Base-by-base conservation (phyloP, 352 stramenopile genomes). In the Plasmopara viticola region DNA sequence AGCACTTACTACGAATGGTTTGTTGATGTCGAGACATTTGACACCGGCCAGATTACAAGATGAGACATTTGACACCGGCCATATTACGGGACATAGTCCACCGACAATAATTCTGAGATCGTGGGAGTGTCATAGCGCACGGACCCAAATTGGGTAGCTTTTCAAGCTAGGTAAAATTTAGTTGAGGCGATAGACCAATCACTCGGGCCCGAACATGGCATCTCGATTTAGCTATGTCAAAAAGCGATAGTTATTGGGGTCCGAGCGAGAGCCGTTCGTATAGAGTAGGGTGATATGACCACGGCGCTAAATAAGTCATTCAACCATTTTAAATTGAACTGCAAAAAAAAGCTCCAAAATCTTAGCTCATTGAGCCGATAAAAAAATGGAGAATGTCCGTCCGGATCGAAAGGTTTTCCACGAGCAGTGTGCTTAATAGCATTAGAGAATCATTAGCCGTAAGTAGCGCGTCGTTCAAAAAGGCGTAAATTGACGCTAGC, bases 1-100 rank as follows among this genome's bases (percentile, higher is more conserved):
- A 48, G n/a, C 40, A 38, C 14, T 40, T 25, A 54, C 38, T 54
- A 17, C 47, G 37, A 28, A 41, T 0, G 48, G 37, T 33, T 54
- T 46, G 0, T 17, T 30, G 31, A 48, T 41, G 28, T 54, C 38
- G 6, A 54, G 38, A 18, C 25, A 40, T 2, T 47, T 33, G 2
- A 38, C 38, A 2, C 48, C 48, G 10, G 38, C 48, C 2, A 25
- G 38, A 28, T 29, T 3, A 5, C 25, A n/a, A n/a, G n/a, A n/a
- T n/a, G n/a, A n/a, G n/a, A n/a, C n/a, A n/a, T n/a, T n/a, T n/a
- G n/a, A n/a, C n/a, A n/a, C n/a, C n/a, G n/a, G n/a, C n/a, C n/a
- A n/a, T n/a, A 28, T 29, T 3, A 5, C 25, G 0, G 20, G n/a
- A 25, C 7, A 35, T 47, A 5, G 7, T 38, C 5, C 13, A 7